Base-by-base conservation (phyloP, 768 basidiomycete species). In the Leccinum boreale region DNA sequence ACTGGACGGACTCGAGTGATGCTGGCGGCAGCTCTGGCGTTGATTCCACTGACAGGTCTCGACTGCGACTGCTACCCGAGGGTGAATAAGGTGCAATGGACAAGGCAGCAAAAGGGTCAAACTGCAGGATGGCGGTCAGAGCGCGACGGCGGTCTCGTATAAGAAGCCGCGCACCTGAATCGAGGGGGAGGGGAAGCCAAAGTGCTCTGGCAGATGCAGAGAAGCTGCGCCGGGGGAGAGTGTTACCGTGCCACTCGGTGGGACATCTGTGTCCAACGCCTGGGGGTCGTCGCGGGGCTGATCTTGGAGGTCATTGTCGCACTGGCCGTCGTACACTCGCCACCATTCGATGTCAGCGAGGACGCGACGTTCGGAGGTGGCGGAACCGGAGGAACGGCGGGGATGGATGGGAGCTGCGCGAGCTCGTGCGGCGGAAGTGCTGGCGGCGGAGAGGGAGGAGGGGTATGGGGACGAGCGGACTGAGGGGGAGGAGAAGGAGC, bases 281-380 rank as follows among this genome's bases (percentile, higher is more conserved):
- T 55, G 63, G 9, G 26, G 45, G 44, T 67, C 62, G 36, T 69
- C 67, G 19, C 58, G 71, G 52, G 53, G 56, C 47, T 70, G 71
- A 56, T 67, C 70, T 56, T 77, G 77, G 24, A 52, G 52, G 56
- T 64, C 66, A 44, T 46, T 62, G 55, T 65, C 66, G 73, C 78
- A 80, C 75, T 92, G 89, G 61, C 87, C 85, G 59, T 85, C 88
- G 61, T 81, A 76, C 63, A 92, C 89, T 65, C 79, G 82, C 90
- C 90, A 92, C 90, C 90, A 92, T 71, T 91, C 90, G 67, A 92
- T 87, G 77, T 92, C 90, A 33, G 88, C 90, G 59, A 92, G 80
- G 64, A 92, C 88, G 64, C 89, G 81, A 68, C 90, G 81, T 62
- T 72, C 77, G 63, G 70, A 72, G 35, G 81, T 82, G 67, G 88